Conservation (phyloP, 139 green algal genomes). For the Monoraphidium neglectum region DNA sequence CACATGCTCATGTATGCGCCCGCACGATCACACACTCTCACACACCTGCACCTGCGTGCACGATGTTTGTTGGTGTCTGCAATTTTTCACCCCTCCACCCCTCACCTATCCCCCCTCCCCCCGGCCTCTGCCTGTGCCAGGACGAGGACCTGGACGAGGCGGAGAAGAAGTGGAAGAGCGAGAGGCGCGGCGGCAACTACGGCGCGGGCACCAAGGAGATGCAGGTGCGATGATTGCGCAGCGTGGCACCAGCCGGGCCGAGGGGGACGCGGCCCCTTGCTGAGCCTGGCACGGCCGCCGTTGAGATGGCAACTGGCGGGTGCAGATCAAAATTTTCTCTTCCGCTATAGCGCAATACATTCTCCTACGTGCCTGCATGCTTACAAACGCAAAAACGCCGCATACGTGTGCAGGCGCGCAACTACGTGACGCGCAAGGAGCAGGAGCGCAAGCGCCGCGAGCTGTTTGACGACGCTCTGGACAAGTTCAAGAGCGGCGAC, state of each 20-base stretch:
- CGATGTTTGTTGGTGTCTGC: too few relatives aligned
- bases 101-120: too few relatives aligned
- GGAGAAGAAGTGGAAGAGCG: constrained; percentile 71
- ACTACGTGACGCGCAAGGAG: constrained; percentile 91
- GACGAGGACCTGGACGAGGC: constrained; percentile 60
- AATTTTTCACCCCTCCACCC: too few relatives aligned
- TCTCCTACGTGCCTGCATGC: too few relatives aligned
- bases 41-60: too few relatives aligned
- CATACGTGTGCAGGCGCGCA: constrained; percentile 58
- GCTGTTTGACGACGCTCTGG: constrained; percentile 89
- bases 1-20: too few relatives aligned
- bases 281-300: neutral
- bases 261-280: too few relatives aligned
- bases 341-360: neutral
- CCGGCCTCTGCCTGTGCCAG: too few relatives aligned
- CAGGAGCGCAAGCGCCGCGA: constrained; percentile 79
- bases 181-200: constrained; percentile 94
- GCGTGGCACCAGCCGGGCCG: neutral
- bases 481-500: constrained; percentile 79
- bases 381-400: too few relatives aligned
- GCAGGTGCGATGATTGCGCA: neutral
- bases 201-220: constrained; percentile 82
- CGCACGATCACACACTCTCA: too few relatives aligned
- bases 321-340: neutral
- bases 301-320: neutral